phyloP scores from a whole-genome alignment of 805 yeast species.

The Suhomyces canberraensis region DNA sequence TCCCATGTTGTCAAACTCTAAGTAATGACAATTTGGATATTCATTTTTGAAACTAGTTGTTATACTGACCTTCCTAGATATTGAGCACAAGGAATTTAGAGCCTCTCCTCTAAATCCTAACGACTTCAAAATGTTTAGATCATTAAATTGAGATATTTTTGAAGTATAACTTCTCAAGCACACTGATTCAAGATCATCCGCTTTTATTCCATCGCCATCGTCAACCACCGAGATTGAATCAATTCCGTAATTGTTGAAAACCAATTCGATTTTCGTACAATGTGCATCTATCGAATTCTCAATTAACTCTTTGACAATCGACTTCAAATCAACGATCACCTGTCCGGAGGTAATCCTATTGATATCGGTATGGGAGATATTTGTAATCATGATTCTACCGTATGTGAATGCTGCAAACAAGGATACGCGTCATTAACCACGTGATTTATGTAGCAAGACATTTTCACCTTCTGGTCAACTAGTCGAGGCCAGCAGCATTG shows the following conservation, averaged over 20 bases:
- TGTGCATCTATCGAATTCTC: conserved; percentile 86
- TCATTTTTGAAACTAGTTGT: conserved; percentile 45
- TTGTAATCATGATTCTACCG: conserved; percentile 16
- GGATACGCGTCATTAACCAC: too few relatives aligned
- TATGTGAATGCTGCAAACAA: not conserved
- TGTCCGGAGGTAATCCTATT: conserved; percentile 88
- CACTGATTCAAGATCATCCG: conserved; percentile 48
- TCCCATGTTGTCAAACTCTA: conserved; percentile 60
- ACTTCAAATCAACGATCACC: conserved; percentile 74
- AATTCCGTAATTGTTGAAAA: conserved; percentile 67
- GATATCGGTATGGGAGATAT: conserved; percentile 47
- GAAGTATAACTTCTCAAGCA: conserved; percentile 69
- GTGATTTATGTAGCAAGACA: too few relatives aligned
- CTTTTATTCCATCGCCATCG: conserved; percentile 62
- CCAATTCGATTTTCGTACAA: conserved; percentile 63
- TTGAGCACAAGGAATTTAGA: conserved; percentile 62
- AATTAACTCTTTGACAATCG: conserved; percentile 79
- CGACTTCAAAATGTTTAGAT: conserved; percentile 47
- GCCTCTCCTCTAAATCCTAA: conserved; percentile 85
- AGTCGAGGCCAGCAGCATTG: too few relatives aligned
- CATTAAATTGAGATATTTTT: conserved; percentile 55
- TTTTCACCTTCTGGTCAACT: too few relatives aligned
- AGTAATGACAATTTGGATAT: conserved; percentile 55
- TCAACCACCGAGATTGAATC: conserved; percentile 67
- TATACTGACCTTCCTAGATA: conserved; percentile 45